Conservation (phyloP, 2,329 filamentous ascomycete genomes). For the Corynespora cassiicola region DNA sequence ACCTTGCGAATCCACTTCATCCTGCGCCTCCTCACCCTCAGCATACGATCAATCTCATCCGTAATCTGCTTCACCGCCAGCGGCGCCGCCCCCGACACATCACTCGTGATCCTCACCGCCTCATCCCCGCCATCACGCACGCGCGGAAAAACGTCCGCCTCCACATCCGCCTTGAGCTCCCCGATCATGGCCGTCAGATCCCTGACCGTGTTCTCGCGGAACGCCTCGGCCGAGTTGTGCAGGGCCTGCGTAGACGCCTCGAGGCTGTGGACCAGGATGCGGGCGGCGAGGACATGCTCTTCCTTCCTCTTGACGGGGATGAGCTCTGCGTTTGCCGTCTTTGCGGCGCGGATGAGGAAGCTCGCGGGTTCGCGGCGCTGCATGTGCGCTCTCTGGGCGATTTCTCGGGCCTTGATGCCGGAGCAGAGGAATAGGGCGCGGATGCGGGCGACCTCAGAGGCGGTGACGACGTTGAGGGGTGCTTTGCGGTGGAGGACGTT, state of each 20-base stretch:
- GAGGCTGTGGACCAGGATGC: slow-evolving; percentile 56
- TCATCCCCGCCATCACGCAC: slow-evolving; percentile 76
- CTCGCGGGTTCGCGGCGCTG: slow-evolving; percentile 33
- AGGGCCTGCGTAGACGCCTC: slow-evolving; percentile 53
- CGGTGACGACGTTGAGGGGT: slow-evolving; percentile 35
- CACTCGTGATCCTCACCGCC: slow-evolving; percentile 78
- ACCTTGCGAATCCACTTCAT: slow-evolving; percentile 77
- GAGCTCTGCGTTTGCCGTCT: slow-evolving; percentile 51
- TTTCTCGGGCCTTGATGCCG: slow-evolving; percentile 88
- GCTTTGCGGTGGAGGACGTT: slow-evolving; percentile 41
- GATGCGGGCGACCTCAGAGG: slow-evolving; percentile 81
- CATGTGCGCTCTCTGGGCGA: slow-evolving; percentile 69
- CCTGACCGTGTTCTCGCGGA: slow-evolving; percentile 55
- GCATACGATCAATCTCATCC: slow-evolving; percentile 72
- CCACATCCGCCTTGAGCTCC: slow-evolving; percentile 54
- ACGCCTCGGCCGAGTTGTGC: slow-evolving; percentile 58
- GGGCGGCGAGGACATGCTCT: slow-evolving; percentile 61
- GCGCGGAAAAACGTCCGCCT: slow-evolving; percentile 60
- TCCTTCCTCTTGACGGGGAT: slow-evolving; percentile 57
- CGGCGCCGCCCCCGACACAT: slow-evolving; percentile 78
- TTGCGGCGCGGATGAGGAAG: slow-evolving; percentile 47
- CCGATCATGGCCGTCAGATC: slow-evolving; percentile 52
- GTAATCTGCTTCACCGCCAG: slow-evolving; percentile 81
- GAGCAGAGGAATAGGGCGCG: slow-evolving; percentile 79
- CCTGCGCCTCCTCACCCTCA: slow-evolving; percentile 75